Evolutionary conservation across 1,139 yeast genomes (phyloP).

Genomic region (Hansenula lynferdii): DNA sequence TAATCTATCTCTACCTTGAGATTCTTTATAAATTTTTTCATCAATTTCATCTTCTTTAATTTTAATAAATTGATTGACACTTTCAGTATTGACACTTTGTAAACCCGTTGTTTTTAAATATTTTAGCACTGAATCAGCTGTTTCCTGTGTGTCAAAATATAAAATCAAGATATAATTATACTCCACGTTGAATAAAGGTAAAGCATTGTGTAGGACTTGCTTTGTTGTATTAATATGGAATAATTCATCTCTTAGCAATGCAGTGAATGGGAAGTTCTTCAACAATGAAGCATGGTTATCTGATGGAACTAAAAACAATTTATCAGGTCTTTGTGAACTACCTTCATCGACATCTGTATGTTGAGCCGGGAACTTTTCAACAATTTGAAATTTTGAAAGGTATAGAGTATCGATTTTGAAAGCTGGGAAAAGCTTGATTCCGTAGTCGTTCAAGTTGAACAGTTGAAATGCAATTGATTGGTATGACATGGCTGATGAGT

Average conservation of each 20-base stretch:
- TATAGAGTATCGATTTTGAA: slow-evolving; percentile 18
- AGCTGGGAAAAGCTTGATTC: slow-evolving; percentile 16
- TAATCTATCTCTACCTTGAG: slow-evolving; percentile 15
- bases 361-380: slow-evolving; percentile 11
- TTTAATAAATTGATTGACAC: slow-evolving; percentile 9
- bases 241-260: slow-evolving; percentile 14
- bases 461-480: slow-evolving; percentile 19
- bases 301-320: slow-evolving; percentile 5
- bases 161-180: slow-evolving; percentile 19
- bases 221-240: slow-evolving; percentile 7
- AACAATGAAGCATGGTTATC: slow-evolving; percentile 6
- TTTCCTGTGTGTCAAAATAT: slow-evolving; percentile 9
- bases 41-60: slow-evolving; percentile 16
- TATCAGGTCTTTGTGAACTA: slow-evolving; percentile 17
- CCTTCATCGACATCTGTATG: slow-evolving; percentile 15
- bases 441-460: slow-evolving; percentile 20
- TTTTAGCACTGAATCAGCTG: slow-evolving; percentile 1
- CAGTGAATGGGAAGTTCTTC: slow-evolving; percentile 18
- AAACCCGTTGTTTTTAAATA: slow-evolving; percentile 8
- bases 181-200: slow-evolving; percentile 15
- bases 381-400: slow-evolving; percentile 15
- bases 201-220: slow-evolving; percentile 6
- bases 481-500: too few species aligned
- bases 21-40: slow-evolving; percentile 15
- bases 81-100: slow-evolving; percentile 1